These are phyloP conservation scores for Diaporthe velutina DNA, from an alignment of 2,329 filamentous ascomycete genomes.

Conservation along the genomic window DNA sequence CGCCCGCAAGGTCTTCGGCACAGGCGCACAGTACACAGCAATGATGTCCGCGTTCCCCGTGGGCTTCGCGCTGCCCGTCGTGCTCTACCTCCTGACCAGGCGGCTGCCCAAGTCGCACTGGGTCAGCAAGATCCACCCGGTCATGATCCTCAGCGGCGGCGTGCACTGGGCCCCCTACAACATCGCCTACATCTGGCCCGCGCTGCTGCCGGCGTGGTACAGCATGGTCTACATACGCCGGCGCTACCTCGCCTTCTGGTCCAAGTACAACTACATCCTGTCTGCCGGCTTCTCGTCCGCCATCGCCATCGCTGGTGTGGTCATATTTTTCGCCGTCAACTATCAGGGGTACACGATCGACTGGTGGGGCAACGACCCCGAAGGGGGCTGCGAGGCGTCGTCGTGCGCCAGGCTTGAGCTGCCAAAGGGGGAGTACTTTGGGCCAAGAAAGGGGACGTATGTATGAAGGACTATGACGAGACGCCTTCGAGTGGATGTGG, in stretches of 20 bases:
- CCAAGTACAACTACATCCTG: slow-evolving; percentile 67
- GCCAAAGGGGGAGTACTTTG: background rate
- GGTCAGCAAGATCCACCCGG: slow-evolving; percentile 60
- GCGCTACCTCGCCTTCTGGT: slow-evolving; percentile 62
- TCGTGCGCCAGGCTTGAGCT: background rate
- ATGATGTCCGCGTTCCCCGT: slow-evolving; percentile 64
- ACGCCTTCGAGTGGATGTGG: too few species aligned
- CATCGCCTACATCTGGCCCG: slow-evolving; percentile 54
- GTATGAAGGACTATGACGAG: background rate
- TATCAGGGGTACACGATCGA: slow-evolving; percentile 56
- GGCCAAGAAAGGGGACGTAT: background rate
- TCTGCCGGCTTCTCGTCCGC: slow-evolving; percentile 66
- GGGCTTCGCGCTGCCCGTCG: slow-evolving; percentile 55
- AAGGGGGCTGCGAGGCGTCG: background rate
- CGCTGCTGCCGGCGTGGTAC: slow-evolving; percentile 60
- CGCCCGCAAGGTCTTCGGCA: slow-evolving; percentile 61
- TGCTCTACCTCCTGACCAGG: slow-evolving; percentile 33
- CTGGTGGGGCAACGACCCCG: slow-evolving; percentile 62
- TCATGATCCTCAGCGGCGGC: slow-evolving; percentile 62
- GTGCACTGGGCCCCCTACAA: slow-evolving; percentile 64
- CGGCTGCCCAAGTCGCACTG: slow-evolving; percentile 40
- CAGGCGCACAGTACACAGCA: slow-evolving; percentile 60
- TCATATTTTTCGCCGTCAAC: slow-evolving; percentile 67
- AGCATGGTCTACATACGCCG: slow-evolving; percentile 62
- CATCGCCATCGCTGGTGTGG: slow-evolving; percentile 63